These are phyloP conservation scores for Penicillium oxalicum DNA, from an alignment of 2,329 filamentous ascomycete genomes.

Conservation along the genomic window DNA sequence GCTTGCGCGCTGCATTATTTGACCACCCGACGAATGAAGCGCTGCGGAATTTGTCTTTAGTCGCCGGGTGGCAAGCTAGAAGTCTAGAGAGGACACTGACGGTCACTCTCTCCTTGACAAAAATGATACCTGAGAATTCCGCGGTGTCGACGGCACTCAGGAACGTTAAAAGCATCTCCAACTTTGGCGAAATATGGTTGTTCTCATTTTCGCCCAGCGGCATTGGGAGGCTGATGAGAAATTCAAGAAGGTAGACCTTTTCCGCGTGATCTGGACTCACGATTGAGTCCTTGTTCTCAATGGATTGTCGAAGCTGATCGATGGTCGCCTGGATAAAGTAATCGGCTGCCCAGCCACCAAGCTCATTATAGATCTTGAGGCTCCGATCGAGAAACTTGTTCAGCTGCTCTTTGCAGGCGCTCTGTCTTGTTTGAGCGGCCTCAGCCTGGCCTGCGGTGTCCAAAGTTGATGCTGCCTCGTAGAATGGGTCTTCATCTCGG, in stretches of 20 bases:
- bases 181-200: constrained; percentile 52
- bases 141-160: constrained; percentile 39
- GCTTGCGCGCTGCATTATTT: constrained; percentile 36
- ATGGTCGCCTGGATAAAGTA: constrained; percentile 55
- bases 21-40: constrained; percentile 45
- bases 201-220: constrained; percentile 13
- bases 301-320: constrained; percentile 24
- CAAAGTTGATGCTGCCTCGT: constrained; percentile 42
- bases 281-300: constrained; percentile 27
- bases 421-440: constrained; percentile 22
- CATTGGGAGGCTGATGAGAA: constrained; percentile 25
- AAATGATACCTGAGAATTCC: constrained; percentile 57
- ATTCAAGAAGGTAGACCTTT: constrained; percentile 46
- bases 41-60: constrained; percentile 41
- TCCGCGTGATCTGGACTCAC: constrained; percentile 49
- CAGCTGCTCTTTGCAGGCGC: constrained; percentile 49
- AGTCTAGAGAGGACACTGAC: constrained; percentile 56
- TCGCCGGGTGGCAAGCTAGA: constrained; percentile 48
- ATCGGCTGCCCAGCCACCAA: constrained; percentile 65
- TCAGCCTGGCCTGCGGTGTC: too few species aligned
- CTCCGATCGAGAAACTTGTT: constrained; percentile 49
- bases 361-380: constrained; percentile 47
- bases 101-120: constrained; percentile 58
- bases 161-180: constrained; percentile 51
- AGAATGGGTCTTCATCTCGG: constrained; percentile 56